Conservation (phyloP, 768 basidiomycete species). For the Tulasnella sp. region DNA sequence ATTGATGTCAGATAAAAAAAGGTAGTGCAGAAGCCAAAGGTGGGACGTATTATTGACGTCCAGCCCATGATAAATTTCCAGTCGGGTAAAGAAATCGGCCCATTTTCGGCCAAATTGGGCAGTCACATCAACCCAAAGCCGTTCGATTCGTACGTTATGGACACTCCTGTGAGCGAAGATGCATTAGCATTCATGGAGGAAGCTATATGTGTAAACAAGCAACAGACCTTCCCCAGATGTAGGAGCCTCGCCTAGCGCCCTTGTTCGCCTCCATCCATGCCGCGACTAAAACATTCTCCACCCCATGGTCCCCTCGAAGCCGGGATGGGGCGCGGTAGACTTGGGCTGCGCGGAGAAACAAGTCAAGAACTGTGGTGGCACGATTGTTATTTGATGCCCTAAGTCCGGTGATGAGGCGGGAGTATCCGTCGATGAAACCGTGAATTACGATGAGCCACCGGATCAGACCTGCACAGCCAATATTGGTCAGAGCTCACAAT, state of each 20-base stretch:
- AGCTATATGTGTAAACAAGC: too few species aligned
- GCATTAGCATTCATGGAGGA: conserved; percentile 30
- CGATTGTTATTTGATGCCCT: conserved; percentile 34
- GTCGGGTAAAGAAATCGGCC: conserved; percentile 42
- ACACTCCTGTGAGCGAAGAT: conserved; percentile 36
- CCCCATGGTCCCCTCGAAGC: conserved; percentile 34
- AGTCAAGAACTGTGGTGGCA: conserved; percentile 32
- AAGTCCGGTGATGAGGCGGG: conserved; percentile 32
- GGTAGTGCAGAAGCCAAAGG: conserved; percentile 44
- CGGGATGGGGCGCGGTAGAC: conserved; percentile 31
- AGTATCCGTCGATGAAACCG: conserved; percentile 33
- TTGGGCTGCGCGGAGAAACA: conserved; percentile 31
- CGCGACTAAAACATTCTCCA: conserved; percentile 34
- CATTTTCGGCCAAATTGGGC: conserved; percentile 41
- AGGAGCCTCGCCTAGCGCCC: conserved; percentile 32
- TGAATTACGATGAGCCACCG: conserved; percentile 31
- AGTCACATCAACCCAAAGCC: conserved; percentile 46
- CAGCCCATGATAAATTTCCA: conserved; percentile 40
- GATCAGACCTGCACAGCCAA: conserved; percentile 26
- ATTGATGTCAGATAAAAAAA: conserved; percentile 43
- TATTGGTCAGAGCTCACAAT: background rate
- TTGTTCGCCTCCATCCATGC: conserved; percentile 32
- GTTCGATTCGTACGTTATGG: conserved; percentile 44
- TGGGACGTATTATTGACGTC: conserved; percentile 37
- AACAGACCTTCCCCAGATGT: conserved; percentile 34